Evolutionary conservation across 352 stramenopile species (phyloP).

Genomic region (Phytopythium montanum): DNA sequence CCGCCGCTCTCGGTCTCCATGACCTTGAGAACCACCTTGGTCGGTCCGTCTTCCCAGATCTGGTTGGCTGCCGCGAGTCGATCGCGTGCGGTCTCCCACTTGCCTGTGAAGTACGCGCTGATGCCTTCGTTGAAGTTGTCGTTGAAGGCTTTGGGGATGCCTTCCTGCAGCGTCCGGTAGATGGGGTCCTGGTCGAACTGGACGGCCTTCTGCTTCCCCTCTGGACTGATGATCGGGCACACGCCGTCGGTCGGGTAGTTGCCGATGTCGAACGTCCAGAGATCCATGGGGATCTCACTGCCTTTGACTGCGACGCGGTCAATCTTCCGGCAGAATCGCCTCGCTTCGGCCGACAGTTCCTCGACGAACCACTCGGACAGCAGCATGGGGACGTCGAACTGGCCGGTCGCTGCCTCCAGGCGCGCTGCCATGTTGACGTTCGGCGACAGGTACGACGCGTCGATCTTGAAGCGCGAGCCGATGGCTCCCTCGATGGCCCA

Average conservation of each 20-base stretch:
- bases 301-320: slow-evolving; percentile 97
- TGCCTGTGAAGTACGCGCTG: slow-evolving; percentile 90
- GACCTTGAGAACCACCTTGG: slow-evolving; percentile 89
- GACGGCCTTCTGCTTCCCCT: slow-evolving; percentile 78
- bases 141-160: slow-evolving; percentile 86
- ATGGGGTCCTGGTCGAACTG: slow-evolving; percentile 78
- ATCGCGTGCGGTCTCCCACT: slow-evolving; percentile 86
- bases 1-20: slow-evolving; percentile 90
- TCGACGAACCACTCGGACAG: slow-evolving; percentile 95
- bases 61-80: slow-evolving; percentile 89
- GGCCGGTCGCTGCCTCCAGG: slow-evolving; percentile 94
- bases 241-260: slow-evolving; percentile 67
- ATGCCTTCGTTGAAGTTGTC: slow-evolving; percentile 91
- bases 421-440: slow-evolving; percentile 98
- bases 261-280: slow-evolving; percentile 94
- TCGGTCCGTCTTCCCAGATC: slow-evolving; percentile 85
- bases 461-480: slow-evolving; percentile 97
- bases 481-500: slow-evolving; percentile 99
- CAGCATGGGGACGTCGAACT: slow-evolving; percentile 95
- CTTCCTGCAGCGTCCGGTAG: slow-evolving; percentile 70
- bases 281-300: slow-evolving; percentile 91
- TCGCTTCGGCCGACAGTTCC: slow-evolving; percentile 85
- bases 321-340: slow-evolving; percentile 90
- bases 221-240: slow-evolving; percentile 34
- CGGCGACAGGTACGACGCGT: slow-evolving; percentile 97